These are phyloP conservation scores for Aleurites moluccanus DNA, from an alignment of 441 rosid species.

Conservation along the genomic window DNA sequence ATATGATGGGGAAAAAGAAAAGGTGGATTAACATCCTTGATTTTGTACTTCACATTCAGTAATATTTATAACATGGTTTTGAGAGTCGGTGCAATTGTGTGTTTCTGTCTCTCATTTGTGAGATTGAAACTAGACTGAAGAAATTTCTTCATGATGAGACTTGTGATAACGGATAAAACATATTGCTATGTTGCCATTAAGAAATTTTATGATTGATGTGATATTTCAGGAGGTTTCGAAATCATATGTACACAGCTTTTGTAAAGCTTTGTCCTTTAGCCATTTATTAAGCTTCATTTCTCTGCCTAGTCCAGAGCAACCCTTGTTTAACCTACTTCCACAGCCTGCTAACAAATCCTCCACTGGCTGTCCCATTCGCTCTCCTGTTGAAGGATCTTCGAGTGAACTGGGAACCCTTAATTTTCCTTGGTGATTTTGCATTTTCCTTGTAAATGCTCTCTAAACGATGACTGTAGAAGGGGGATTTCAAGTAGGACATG, in stretches of 20 bases:
- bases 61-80: neutral
- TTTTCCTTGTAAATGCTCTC: slow-evolving; percentile 31
- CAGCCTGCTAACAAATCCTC: slow-evolving; percentile 33
- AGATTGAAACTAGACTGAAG: too few relatives aligned
- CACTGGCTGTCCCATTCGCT: neutral
- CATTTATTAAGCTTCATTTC: slow-evolving; percentile 4
- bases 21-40: neutral
- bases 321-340: slow-evolving; percentile 50
- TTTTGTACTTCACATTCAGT: neutral
- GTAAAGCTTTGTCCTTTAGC: neutral
- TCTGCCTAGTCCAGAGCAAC: slow-evolving; percentile 24
- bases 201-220: neutral
- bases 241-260: neutral
- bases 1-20: neutral
- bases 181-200: neutral
- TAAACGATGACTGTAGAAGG: slow-evolving; percentile 23
- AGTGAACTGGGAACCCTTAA: slow-evolving; percentile 16
- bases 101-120: neutral
- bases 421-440: slow-evolving; percentile 20
- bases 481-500: slow-evolving; percentile 29
- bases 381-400: neutral
- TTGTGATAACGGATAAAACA: neutral
- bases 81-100: neutral
- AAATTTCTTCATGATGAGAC: neutral
- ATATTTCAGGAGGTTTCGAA: neutral